Base-by-base conservation (phyloP, 257 asterid species). In the Nicotiana tabacum region DNA sequence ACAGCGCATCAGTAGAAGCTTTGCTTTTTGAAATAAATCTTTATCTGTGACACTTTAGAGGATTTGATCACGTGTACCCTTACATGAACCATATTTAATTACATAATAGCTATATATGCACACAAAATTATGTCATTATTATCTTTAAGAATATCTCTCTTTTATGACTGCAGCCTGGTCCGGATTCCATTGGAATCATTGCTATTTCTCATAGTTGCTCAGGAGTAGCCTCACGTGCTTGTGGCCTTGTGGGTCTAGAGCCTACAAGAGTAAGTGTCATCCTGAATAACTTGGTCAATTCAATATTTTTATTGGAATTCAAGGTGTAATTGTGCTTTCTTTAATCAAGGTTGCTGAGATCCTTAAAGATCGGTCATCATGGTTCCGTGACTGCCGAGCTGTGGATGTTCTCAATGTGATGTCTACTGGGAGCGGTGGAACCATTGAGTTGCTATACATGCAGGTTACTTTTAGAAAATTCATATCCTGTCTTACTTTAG, bases 161-260 rank as follows among this genome's bases (percentile, higher is more conserved):
- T 83, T 66, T 78, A 62, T 37, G 30, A 37, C 80, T 77, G 87
- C 91, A 84, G 98, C 92, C 92, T 90, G 91, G 92, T 90, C 91
- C 91, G 91, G 92, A 90, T 90, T 90, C 92, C 91, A 88, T 86
- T 82, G 92, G 92, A 86, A 90, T 88, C 92, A 84, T 86, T 82
- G 87, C 92, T 69, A 90, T 90, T 88, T 90, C 91, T 86, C 92
- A 86, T 57, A 88, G 92, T 82, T 86, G 92, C 90, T 85, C 89
- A 88, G 92, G 92, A 77, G 85, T 96, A 33, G 99, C 98, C 90
- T 94, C 99, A 18, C 99, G 99, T 88, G 99, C 99, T 29, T 96
- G 99, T 65, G 97, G 98, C 81, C 98, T 96, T 69, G 98, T 96
- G 87, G 98, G 98, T 39, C 83, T 96, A 43, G 98, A 96, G 81